Base-by-base conservation (phyloP, 1,284 basidiomycete genomes). In the Leccinum fallax region DNA sequence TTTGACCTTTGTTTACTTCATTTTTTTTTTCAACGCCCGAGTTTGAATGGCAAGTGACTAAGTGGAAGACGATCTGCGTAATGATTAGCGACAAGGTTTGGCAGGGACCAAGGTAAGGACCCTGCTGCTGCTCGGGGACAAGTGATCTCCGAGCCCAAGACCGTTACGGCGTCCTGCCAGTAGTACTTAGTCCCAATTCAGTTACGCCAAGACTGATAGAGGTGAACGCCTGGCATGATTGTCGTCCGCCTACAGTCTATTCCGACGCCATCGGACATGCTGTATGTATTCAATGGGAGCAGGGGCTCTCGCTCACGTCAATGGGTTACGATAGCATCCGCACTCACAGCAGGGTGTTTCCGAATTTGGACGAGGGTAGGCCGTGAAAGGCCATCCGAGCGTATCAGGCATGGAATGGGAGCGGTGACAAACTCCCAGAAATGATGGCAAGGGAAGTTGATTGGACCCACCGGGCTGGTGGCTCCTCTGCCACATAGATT, bases 221-320 rank as follows among this genome's bases (percentile, higher is more conserved):
- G 21, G 10, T 15, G 10, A 63, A 60, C 64, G 66, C 16, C 40
- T 43, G n/a, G n/a, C 66, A 36, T 5, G 26, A 30, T 55, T 13
- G 11, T 21, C 60, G 6, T 30, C 48, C 60, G 43, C 64, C 53
- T 55, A 53, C 10, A 26, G 30, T 26, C 21, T 53, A 7, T 30
- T 59, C 66, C 64, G 64, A 68, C 26, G 43, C 19, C 19, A 15
- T 16, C 64, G 66, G 64, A 56, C 60, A 10, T 16, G 19, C 40
- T 30, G 16, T 26, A 51, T 30, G 13, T 26, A 51, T 26, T 10
- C 9, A 30, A 26, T 46, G 43, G 43, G 43, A 19, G 19, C 10
- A 40, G n/a, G 16, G 8, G 34, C 13, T 34, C 11, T 40, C 16
- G 16, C 38, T n/a, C 10, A 43, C 40, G 10, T 43, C 40, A 46